A percentile compares a stretch with the other conserved stretches of the same genome.
Conservation (phyloP, 352 stramenopile genomes). For the Pythium sukuiense region DNA sequence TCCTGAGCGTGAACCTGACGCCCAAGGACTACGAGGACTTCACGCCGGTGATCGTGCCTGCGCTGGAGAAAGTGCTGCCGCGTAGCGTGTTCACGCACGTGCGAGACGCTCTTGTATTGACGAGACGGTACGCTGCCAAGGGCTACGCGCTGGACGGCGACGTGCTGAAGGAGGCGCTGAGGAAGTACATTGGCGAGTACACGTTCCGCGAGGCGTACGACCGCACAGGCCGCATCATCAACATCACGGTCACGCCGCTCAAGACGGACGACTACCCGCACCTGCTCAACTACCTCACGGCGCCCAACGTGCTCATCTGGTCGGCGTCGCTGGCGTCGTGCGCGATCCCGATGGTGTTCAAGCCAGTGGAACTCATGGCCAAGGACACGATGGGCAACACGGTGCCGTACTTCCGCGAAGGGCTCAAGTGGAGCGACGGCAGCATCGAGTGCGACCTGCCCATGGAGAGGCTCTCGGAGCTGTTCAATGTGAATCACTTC, state of each 20-base stretch:
- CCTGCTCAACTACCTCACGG: conserved; percentile 92
- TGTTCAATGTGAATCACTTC: conserved; percentile 99
- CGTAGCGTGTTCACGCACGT: conserved; percentile 38
- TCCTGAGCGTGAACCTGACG: conserved; percentile 70
- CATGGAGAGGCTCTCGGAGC: conserved; percentile 94
- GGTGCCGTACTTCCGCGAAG: conserved; percentile 79
- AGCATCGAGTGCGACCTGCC: conserved; percentile 94
- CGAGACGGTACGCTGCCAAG: conserved; percentile 69
- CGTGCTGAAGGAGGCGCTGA: conserved; percentile 66
- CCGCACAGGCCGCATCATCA: conserved; percentile 97
- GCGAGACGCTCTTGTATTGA: conserved; percentile 54
- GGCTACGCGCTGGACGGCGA: conserved; percentile 70
- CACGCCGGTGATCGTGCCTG: conserved; percentile 50
- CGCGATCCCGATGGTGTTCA: conserved; percentile 94
- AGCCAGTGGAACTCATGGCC: conserved; percentile 92
- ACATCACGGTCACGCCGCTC: conserved; percentile 96
- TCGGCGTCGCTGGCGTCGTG: conserved; percentile 94
- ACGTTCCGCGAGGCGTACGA: conserved; percentile 99
- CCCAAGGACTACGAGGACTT: conserved; percentile 58
- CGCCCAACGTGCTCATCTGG: conserved; percentile 98
- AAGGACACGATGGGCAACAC: conserved; percentile 91
- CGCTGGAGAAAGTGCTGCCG: conserved; percentile 49
- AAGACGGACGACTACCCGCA: conserved; percentile 92
- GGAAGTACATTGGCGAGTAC: conserved; percentile 95
- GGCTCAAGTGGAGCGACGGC: conserved; percentile 94